Conservation (phyloP, 129 eudicot species). For the Oenanthe sinensis region DNA sequence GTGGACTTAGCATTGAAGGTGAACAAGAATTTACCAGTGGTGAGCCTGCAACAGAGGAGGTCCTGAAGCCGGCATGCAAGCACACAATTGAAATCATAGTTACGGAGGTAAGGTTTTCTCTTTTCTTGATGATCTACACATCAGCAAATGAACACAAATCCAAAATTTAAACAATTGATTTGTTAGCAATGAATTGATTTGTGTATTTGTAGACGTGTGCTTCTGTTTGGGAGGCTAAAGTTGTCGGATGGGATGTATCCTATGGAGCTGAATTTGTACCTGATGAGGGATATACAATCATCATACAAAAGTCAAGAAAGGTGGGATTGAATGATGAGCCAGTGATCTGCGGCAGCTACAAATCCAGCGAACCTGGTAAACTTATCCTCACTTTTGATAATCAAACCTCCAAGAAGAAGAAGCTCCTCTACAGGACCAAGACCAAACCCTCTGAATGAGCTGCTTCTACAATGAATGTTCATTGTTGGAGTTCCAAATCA, state of each 20-base stretch:
- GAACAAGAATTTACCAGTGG: constrained; percentile 49
- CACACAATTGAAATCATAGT: constrained; percentile 59
- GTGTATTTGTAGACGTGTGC: constrained; percentile 43
- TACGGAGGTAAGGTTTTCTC: constrained; percentile 42
- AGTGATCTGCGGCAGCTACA: constrained; percentile 49
- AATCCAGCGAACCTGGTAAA: constrained; percentile 69
- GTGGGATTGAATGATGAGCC: constrained; percentile 49
- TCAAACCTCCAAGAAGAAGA: constrained; percentile 81
- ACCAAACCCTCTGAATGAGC: constrained; percentile 50
- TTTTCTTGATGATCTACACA: neutral
- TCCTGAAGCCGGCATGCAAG: constrained; percentile 54
- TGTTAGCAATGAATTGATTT: neutral
- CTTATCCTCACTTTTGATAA: constrained; percentile 74
- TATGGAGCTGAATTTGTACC: constrained; percentile 87
- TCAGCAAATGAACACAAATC: neutral
- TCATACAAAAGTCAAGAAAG: constrained; percentile 61
- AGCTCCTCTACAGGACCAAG: constrained; percentile 83
- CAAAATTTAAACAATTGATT: neutral
- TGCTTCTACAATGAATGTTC: neutral
- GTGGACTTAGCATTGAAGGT: constrained; percentile 75
- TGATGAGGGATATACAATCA: constrained; percentile 63
- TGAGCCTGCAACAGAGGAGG: constrained; percentile 56
- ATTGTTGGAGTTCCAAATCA: neutral
- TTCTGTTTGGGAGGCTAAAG: constrained; percentile 74
- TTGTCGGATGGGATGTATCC: constrained; percentile 54